phyloP scores from a whole-genome alignment of 2,329 filamentous ascomycete genomes.

The Penicillium sp. region DNA sequence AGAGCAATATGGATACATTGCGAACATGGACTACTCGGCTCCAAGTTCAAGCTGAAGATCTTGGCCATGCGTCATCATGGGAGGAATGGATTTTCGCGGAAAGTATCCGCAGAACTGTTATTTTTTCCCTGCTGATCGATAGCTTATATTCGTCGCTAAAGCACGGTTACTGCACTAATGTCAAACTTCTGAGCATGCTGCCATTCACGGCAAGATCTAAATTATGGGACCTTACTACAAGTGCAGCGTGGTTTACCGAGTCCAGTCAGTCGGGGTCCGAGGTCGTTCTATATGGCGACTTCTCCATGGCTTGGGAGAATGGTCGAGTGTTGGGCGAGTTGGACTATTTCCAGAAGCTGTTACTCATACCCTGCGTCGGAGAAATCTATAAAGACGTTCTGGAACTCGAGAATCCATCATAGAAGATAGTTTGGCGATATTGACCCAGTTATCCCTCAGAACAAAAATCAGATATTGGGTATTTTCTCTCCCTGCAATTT shows the following conservation, averaged over 20 bases:
- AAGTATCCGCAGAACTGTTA: slow-evolving; percentile 21
- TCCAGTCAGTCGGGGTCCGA: background rate
- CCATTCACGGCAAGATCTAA: slow-evolving; percentile 6
- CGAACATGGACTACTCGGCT: slow-evolving; percentile 11
- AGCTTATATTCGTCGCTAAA: slow-evolving; percentile 13
- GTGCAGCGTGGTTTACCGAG: slow-evolving; percentile 9
- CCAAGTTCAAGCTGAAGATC: slow-evolving; percentile 8
- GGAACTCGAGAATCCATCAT: slow-evolving; percentile 2
- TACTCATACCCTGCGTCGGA: slow-evolving; percentile 12
- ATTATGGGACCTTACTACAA: slow-evolving; percentile 9
- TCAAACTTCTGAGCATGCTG: slow-evolving; percentile 10
- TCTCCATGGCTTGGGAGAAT: slow-evolving; percentile 12
- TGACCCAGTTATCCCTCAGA: too few relatives aligned
- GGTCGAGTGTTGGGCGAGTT: slow-evolving; percentile 7
- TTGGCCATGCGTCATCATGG: slow-evolving; percentile 8
- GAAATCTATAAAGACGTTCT: slow-evolving; percentile 10
- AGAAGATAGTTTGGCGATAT: background rate
- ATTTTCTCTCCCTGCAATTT: background rate
- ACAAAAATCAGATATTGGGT: background rate
- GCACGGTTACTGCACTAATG: slow-evolving; percentile 5
- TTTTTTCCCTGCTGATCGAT: slow-evolving; percentile 13
- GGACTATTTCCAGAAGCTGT: slow-evolving; percentile 12
- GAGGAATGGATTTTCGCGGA: slow-evolving; percentile 20
- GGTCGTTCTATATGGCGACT: slow-evolving; percentile 17
- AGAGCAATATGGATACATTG: slow-evolving; percentile 13